These are phyloP conservation scores for Aspergillus hancockii DNA, from an alignment of 495 filamentous ascomycete species.

Conservation along the genomic window DNA sequence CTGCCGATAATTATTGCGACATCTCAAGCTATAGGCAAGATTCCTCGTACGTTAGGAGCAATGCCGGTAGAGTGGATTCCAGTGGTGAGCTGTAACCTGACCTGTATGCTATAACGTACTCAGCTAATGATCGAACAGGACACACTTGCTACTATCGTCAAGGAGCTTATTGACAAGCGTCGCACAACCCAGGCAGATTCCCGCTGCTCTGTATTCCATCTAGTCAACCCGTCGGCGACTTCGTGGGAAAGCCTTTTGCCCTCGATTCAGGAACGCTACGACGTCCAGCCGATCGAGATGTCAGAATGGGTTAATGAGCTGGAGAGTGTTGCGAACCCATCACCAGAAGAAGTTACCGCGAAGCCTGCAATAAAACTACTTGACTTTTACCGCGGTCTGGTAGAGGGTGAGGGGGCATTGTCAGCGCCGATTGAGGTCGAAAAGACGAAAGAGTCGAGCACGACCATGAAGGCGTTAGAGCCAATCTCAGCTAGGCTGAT, in stretches of 20 bases:
- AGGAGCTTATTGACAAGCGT: constrained; percentile 16
- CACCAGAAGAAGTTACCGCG: constrained; percentile 12
- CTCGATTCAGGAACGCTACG: constrained; percentile 9
- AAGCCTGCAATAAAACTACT: constrained; percentile 31
- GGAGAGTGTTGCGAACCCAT: constrained; percentile 14
- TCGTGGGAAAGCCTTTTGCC: constrained; percentile 25
- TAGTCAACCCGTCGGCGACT: constrained; percentile 25
- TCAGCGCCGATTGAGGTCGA: constrained; percentile 13
- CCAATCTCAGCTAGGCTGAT: constrained; percentile 16
- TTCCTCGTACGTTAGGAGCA: constrained; percentile 12
- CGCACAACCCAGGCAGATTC: constrained; percentile 1
- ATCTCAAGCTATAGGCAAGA: constrained; percentile 19
- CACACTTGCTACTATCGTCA: constrained; percentile 16
- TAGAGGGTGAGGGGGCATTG: constrained; percentile 9
- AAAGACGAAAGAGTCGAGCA: constrained; percentile 18
- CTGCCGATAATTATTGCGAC: constrained; percentile 30
- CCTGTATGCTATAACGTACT: neutral
- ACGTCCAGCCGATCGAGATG: constrained; percentile 13
- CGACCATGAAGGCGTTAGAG: constrained; percentile 21
- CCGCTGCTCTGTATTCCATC: constrained; percentile 20
- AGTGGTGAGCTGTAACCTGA: constrained; percentile 11
- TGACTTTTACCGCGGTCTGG: constrained; percentile 24
- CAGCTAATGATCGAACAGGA: constrained; percentile 12
- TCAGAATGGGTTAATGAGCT: constrained; percentile 22
- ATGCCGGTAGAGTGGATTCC: constrained; percentile 19